These are phyloP conservation scores for Corymbia calophylla DNA, from an alignment of 441 rosid genomes.

Conservation along the genomic window DNA sequence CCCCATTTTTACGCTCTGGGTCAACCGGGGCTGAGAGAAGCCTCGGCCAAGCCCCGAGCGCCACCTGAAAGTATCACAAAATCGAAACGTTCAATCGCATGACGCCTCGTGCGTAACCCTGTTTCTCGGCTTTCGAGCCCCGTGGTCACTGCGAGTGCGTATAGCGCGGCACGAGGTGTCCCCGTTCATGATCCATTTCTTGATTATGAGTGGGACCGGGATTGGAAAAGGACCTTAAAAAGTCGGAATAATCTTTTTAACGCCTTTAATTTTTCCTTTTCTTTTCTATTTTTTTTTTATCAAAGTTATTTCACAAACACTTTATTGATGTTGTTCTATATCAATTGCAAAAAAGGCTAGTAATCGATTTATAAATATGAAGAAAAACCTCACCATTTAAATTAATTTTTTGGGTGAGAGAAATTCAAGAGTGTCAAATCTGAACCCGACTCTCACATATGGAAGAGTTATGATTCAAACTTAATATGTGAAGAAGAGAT, in stretches of 20 bases:
- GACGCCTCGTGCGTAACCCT: neutral
- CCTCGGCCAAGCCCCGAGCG: neutral
- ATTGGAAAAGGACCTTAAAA: neutral
- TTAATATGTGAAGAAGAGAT: too few relatives aligned
- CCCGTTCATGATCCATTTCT: neutral
- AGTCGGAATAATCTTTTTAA: neutral
- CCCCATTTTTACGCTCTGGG: neutral
- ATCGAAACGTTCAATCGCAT: neutral
- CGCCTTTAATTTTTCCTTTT: too few relatives aligned
- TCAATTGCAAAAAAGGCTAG: too few relatives aligned
- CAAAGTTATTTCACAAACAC: neutral
- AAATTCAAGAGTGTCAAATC: too few relatives aligned
- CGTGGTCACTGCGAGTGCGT: neutral
- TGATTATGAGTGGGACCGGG: accelerated
- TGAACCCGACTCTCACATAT: too few relatives aligned
- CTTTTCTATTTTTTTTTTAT: too few relatives aligned
- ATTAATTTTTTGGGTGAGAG: too few relatives aligned
- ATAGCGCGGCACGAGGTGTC: neutral
- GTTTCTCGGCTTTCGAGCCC: neutral
- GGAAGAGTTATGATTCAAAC: too few relatives aligned
- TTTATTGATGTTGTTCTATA: too few relatives aligned
- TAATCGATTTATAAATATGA: too few relatives aligned
- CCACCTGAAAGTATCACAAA: neutral
- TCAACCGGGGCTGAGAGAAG: neutral
- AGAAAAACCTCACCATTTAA: too few relatives aligned